Evolutionary conservation across 1,284 basidiomycete genomes (phyloP), one percentile per base, ranked within the genome.

Genomic region (Austroboletus novae-zelandiae): DNA sequence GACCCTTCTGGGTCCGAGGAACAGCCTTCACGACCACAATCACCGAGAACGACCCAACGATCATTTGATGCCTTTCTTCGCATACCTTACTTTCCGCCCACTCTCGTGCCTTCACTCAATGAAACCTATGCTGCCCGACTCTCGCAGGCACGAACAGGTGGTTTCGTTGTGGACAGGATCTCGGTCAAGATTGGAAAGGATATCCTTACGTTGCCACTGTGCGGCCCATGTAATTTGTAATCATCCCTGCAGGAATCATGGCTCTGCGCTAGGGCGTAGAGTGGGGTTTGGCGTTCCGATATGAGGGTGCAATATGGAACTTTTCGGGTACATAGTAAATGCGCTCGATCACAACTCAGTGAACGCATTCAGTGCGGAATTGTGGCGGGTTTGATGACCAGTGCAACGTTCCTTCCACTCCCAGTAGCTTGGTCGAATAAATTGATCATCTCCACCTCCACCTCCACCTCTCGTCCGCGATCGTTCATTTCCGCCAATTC

Each of bases 101-200:
- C 66, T 3, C 60, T 86, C 37, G 60, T 86, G 17, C 56, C 71
- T 18, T 56, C 60, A 7, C 71, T 90, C 46, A 81, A 83, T 54
- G 58, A 66, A 44, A 67, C 72, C 43, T 79, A 80, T 50, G 70
- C 71, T 11, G 45, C 62, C 43, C 63, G 65, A 30, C 63, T 84
- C 30, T 67, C 75, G 4, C 70, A 71, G n/a, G 58, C 67, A 20
- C 70, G 68, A 29, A 72, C 74, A 5, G 79, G 80, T 2, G 65
- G 65, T 5, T 83, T 86, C 56, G 71, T 79, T 29, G 77, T 75
- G 5, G 73, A 74, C 41, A 71, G 72, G 48, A 63, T 89, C n/a
- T 71, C 72, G 43, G 72, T 83, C 32, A 83, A 77, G 60, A 86
- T 89, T 40, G 86, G 86, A 29, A 85, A 83, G 64, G 79, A 85